A percentile compares a stretch with the other conserved stretches of the same genome.
Conservation (phyloP, 2,329 filamentous ascomycete genomes). For the Sclerotinia trifoliorum region DNA sequence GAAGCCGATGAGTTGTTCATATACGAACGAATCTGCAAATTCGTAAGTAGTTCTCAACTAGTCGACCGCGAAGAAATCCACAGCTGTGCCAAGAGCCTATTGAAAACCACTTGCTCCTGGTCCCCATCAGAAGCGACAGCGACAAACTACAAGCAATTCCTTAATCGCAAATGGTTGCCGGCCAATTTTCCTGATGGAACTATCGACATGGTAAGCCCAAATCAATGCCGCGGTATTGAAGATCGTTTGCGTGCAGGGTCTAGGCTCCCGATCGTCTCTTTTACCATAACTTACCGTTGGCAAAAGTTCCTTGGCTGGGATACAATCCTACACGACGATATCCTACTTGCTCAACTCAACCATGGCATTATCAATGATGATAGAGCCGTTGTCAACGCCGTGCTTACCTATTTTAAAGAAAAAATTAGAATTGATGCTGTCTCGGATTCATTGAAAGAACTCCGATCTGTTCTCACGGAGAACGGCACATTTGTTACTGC, state of each 20-base stretch:
- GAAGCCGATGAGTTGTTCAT: constrained; percentile 30
- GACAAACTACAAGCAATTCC: constrained; percentile 13
- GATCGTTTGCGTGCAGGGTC: constrained; percentile 27
- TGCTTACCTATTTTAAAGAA: constrained; percentile 28
- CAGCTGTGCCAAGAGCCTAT: constrained; percentile 18
- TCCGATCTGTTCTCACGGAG: constrained; percentile 27
- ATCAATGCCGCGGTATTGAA: constrained; percentile 27
- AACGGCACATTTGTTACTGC: constrained; percentile 25
- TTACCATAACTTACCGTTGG: constrained; percentile 26
- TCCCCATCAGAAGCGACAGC: not conserved
- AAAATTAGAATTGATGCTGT: constrained; percentile 16
- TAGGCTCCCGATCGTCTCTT: constrained; percentile 27
- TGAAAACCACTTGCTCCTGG: constrained; percentile 25
- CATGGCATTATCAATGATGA: constrained; percentile 24
- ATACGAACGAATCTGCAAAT: constrained; percentile 24
- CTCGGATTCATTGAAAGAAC: constrained; percentile 16
- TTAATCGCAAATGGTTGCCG: constrained; percentile 31
- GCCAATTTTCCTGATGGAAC: constrained; percentile 13
- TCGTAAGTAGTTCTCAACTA: constrained; percentile 23
- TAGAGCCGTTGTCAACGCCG: constrained; percentile 27
- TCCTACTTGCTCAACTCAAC: constrained; percentile 30
- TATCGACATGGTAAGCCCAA: constrained; percentile 21
- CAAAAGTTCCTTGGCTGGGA: constrained; percentile 30
- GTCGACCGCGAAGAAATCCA: constrained; percentile 6
- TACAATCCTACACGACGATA: constrained; percentile 20